Base-by-base conservation (phyloP, 2,329 filamentous ascomycete species). In the Cladophialophora chaetospira region DNA sequence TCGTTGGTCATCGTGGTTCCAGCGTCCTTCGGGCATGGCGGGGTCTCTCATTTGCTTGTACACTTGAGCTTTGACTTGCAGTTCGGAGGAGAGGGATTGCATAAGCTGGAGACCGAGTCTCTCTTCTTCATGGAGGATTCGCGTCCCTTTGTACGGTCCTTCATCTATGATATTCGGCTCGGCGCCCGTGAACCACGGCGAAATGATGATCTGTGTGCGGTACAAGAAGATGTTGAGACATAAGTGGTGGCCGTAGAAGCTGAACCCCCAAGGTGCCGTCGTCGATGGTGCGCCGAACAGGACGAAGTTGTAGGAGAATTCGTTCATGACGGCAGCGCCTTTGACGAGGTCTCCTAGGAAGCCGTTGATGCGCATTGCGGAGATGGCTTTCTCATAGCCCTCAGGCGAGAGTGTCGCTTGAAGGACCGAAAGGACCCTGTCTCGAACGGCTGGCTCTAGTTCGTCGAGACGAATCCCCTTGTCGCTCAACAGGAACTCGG, bases 1-100 rank as follows among this genome's bases (percentile, higher is more conserved):
- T 4, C 88, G 80, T 73, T 92, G 88, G 69, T 93, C 89, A 66
- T 91, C 88, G 63, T 86, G 86, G 69, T 92, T 92, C 88, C 88
- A 92, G 5, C 88, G 80, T 8, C 75, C 75, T 21, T 70, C 72
- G 2, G 81, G 83, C 87, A 91, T 90, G 0, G 73, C 77, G 0
- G 82, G 81, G 55, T 90, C 88, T 21, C 80, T 77, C 73, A 91
- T 78, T 0, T 76, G 63, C 51, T 79, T 77, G 69, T 82, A 91
- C 0, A 82, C 74, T 57, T 83, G 83, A 0, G 85, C 84, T 1
- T 70, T 67, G 0, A 67, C 36, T 65, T 85, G 81, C 15, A 78
- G 63, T 1, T 76, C 75, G 0, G 71, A 57, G 0, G 73, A 64
- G 0, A 89, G 75, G 23, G 77, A 80, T 67, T 88, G 86, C 88